phyloP scores from a whole-genome alignment of 306 rosid genomes.

The Cajanus cajan region DNA sequence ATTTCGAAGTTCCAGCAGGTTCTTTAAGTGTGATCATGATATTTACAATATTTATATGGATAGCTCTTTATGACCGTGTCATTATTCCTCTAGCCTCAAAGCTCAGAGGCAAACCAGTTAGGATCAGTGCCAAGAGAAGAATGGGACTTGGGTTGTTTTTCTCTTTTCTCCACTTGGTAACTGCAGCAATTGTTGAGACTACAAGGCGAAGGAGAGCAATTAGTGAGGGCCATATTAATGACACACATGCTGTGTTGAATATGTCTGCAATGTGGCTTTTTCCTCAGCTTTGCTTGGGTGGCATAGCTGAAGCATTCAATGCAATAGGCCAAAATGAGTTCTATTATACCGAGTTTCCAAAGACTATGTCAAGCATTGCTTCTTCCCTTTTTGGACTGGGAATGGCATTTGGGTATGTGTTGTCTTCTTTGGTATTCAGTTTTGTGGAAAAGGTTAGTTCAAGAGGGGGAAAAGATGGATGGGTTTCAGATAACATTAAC shows the following conservation, averaged over 20 bases:
- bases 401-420: constrained; percentile 48
- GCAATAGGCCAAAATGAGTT: constrained; percentile 68
- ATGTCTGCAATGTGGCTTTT: constrained; percentile 78
- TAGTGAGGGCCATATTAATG: constrained; percentile 28
- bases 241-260: constrained; percentile 36
- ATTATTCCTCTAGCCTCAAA: constrained; percentile 58
- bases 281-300: constrained; percentile 52
- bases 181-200: constrained; percentile 49
- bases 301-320: constrained; percentile 69
- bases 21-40: constrained; percentile 44
- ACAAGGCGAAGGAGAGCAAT: constrained; percentile 46
- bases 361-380: constrained; percentile 65
- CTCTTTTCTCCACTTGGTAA: constrained; percentile 43
- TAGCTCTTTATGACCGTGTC: constrained; percentile 52
- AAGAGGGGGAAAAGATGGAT: constrained; percentile 51
- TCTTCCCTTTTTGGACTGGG: constrained; percentile 51
- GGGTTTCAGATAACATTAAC: constrained; percentile 59
- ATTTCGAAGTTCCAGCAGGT: constrained; percentile 59
- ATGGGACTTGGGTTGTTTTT: constrained; percentile 60
- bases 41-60: constrained; percentile 42
- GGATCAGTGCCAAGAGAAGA: constrained; percentile 45
- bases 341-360: constrained; percentile 65
- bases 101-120: constrained; percentile 50
- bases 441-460: constrained; percentile 43
- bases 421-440: constrained; percentile 44